Conservation (phyloP, 2,329 filamentous ascomycete genomes). For the Saccharata proteae region DNA sequence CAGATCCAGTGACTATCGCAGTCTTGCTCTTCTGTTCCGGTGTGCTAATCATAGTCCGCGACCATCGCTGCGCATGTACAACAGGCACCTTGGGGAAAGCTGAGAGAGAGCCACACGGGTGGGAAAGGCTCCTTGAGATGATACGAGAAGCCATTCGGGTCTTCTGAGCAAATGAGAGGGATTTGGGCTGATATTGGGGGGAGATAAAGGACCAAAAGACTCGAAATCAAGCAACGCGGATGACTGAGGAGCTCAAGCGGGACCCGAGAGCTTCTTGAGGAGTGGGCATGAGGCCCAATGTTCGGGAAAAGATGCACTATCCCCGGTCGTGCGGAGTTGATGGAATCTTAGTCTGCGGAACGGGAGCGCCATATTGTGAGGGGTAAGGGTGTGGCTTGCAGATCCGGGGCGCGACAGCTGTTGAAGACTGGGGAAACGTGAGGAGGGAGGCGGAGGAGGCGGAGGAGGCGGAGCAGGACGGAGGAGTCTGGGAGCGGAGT, state of each 20-base stretch:
- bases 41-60: slow-evolving; percentile 15
- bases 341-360: background rate
- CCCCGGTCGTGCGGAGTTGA: slow-evolving; percentile 6
- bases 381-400: slow-evolving; percentile 1
- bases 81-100: slow-evolving; percentile 10
- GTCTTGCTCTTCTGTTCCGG: slow-evolving; percentile 15
- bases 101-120: slow-evolving; percentile 12
- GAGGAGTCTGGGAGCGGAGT: background rate
- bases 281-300: too few species aligned
- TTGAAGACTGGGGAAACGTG: slow-evolving; percentile 2
- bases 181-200: background rate
- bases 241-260: too few species aligned
- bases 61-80: slow-evolving; percentile 12
- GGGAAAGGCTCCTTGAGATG: slow-evolving; percentile 14
- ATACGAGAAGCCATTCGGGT: slow-evolving; percentile 13
- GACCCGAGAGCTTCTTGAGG: too few species aligned
- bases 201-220: background rate
- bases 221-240: too few species aligned
- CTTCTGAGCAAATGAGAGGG: background rate
- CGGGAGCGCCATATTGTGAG: slow-evolving; percentile 4
- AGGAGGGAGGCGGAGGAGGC: background rate
- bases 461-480: background rate
- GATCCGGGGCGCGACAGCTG: background rate
- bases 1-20: slow-evolving; percentile 27
- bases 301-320: too few species aligned